Percentiles rank a stretch among this genome's conserved stretches.
These are phyloP conservation scores for Claviceps pazoutovae DNA, from an alignment of 2,329 filamentous ascomycete genomes.

Conservation along the genomic window DNA sequence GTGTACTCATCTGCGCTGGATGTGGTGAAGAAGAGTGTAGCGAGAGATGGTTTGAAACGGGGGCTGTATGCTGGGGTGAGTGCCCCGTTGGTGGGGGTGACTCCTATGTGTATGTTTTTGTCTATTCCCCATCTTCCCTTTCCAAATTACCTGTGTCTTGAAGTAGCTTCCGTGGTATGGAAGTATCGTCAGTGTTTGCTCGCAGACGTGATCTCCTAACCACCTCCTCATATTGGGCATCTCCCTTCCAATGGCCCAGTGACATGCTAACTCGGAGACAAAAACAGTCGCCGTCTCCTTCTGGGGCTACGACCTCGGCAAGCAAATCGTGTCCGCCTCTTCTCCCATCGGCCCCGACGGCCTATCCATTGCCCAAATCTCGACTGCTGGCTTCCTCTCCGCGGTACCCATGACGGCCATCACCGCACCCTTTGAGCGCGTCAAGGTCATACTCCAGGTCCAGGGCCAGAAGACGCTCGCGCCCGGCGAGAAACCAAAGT, in stretches of 20 bases:
- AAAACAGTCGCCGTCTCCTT: constrained; percentile 50
- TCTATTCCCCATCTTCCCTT: not conserved
- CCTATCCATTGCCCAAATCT: constrained; percentile 76
- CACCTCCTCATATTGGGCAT: too few relatives aligned
- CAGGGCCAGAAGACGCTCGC: constrained; percentile 83
- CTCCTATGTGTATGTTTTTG: constrained; percentile 80
- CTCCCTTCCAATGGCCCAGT: too few relatives aligned
- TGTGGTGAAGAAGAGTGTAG: constrained; percentile 78
- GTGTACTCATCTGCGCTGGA: constrained; percentile 85
- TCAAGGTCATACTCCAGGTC: constrained; percentile 96
- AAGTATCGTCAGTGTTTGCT: too few relatives aligned
- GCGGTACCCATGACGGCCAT: constrained; percentile 95
- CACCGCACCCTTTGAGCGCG: constrained; percentile 97
- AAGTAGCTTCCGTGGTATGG: too few relatives aligned
- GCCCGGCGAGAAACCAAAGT: constrained; percentile 85
- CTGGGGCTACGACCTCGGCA: constrained; percentile 92
- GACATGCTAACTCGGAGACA: not conserved
- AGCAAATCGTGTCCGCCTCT: constrained; percentile 62
- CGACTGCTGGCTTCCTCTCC: constrained; percentile 89
- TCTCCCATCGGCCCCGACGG: constrained; percentile 53
- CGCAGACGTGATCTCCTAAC: too few relatives aligned
- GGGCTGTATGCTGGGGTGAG: constrained; percentile 95
- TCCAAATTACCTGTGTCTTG: too few relatives aligned
- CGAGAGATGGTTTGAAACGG: constrained; percentile 64
- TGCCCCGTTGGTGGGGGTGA: constrained; percentile 87